A percentile compares a stretch with the other conserved stretches of the same genome.
Conservation (phyloP, 2,329 filamentous ascomycete genomes). For the Paraconiothyrium sp. region DNA sequence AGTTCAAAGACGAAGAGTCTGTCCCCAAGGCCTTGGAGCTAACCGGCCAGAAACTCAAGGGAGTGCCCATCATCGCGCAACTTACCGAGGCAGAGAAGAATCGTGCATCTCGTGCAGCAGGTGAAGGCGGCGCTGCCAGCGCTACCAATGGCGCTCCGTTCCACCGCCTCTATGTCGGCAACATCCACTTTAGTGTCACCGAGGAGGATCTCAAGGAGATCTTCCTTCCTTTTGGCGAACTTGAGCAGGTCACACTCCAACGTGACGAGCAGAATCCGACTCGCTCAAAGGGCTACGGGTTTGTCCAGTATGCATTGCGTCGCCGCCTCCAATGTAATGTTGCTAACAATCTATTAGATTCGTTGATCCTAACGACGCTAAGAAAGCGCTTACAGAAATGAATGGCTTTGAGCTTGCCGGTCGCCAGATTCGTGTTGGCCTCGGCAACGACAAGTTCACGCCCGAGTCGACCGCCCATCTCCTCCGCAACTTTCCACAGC, state of each 20-base stretch:
- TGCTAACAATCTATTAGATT: slow-evolving; percentile 70
- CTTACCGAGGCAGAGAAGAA: slow-evolving; percentile 99
- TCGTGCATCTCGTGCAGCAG: slow-evolving; percentile 88
- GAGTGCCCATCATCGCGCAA: slow-evolving; percentile 98
- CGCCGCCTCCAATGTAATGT: neutral
- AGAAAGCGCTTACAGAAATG: slow-evolving; percentile 97
- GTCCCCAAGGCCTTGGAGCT: slow-evolving; percentile 94
- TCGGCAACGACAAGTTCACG: slow-evolving; percentile 99
- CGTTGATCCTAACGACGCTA: slow-evolving; percentile 87
- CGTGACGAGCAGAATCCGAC: slow-evolving; percentile 81
- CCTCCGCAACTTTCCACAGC: slow-evolving; percentile 85
- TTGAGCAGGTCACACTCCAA: slow-evolving; percentile 97
- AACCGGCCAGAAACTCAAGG: slow-evolving; percentile 97
- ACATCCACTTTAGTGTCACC: slow-evolving; percentile 99
- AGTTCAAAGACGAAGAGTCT: slow-evolving; percentile 96
- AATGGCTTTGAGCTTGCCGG: slow-evolving; percentile 98
- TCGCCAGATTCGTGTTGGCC: slow-evolving; percentile 95
- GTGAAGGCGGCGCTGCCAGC: slow-evolving; percentile 62
- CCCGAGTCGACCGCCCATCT: slow-evolving; percentile 94
- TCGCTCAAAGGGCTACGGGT: slow-evolving; percentile 83
- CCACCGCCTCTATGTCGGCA: slow-evolving; percentile 97
- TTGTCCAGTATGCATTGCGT: slow-evolving; percentile 83
- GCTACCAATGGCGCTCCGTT: slow-evolving; percentile 89
- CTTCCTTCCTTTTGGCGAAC: slow-evolving; percentile 96
- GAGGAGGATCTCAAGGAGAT: slow-evolving; percentile 95